phyloP scores from a whole-genome alignment of 1,284 basidiomycete genomes.

The Fomitopsis palustris region DNA sequence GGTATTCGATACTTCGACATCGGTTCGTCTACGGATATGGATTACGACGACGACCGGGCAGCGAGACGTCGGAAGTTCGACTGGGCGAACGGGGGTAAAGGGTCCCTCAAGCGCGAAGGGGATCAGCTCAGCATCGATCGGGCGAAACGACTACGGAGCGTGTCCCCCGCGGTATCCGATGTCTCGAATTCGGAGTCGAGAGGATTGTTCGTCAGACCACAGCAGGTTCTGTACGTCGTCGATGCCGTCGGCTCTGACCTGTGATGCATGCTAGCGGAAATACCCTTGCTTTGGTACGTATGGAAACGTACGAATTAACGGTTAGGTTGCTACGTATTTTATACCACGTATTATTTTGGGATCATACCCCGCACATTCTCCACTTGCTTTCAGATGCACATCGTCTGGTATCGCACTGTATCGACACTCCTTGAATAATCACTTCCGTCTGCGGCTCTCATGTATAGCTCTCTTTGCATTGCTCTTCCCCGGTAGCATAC shows the following conservation, averaged over 20 bases:
- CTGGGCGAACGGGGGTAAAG: conserved; percentile 29
- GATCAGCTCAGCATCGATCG: conserved; percentile 59
- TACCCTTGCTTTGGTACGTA: not conserved
- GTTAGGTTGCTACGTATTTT: not conserved
- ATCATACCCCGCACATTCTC: not conserved
- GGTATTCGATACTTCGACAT: conserved; percentile 83
- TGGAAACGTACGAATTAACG: not conserved
- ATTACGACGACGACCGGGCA: conserved; percentile 43
- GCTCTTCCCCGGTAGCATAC: too few species aligned
- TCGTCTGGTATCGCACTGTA: not conserved
- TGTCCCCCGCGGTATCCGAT: conserved; percentile 66
- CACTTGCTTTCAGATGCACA: not conserved
- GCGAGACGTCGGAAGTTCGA: conserved; percentile 47
- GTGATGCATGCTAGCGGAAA: conserved; percentile 3
- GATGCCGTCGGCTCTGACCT: conserved; percentile 57
- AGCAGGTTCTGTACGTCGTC: conserved; percentile 79
- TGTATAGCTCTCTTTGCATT: too few species aligned
- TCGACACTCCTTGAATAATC: not conserved
- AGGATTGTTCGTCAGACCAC: conserved; percentile 75
- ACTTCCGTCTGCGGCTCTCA: too few species aligned
- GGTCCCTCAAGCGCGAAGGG: conserved; percentile 58
- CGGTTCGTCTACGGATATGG: conserved; percentile 55
- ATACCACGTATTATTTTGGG: not conserved
- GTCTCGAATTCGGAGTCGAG: conserved; percentile 58
- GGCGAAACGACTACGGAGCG: conserved; percentile 66